Percentiles rank a stretch among this genome's conserved stretches.
Evolutionary conservation across 495 filamentous ascomycete species (phyloP).

Genomic region (Penicillium salamii): DNA sequence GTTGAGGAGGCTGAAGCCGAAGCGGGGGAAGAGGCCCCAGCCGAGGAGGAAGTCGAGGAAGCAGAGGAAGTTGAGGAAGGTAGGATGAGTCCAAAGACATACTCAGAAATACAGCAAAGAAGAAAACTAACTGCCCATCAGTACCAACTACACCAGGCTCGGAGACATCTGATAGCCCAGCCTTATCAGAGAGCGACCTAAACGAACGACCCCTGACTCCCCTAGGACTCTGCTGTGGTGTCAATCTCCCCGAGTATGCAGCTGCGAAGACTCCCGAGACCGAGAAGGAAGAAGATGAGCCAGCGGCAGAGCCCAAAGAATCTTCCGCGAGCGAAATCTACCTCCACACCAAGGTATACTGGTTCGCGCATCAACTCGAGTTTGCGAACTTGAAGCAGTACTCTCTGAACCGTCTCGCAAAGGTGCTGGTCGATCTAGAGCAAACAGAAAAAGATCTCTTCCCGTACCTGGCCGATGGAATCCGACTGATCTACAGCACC

Average conservation of each 20-base stretch:
- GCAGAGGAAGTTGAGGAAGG: background rate
- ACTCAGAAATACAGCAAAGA: too few relatives aligned
- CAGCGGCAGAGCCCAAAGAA: background rate
- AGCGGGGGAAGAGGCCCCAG: background rate
- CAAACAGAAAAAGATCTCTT: background rate
- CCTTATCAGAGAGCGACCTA: background rate
- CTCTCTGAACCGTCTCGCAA: background rate
- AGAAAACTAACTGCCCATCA: too few relatives aligned
- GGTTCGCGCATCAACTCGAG: background rate
- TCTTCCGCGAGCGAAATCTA: background rate
- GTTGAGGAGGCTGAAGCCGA: background rate
- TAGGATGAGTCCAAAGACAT: background rate
- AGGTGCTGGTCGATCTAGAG: background rate
- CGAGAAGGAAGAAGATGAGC: background rate
- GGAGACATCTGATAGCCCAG: background rate
- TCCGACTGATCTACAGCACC: constrained; percentile 2
- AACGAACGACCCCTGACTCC: constrained; percentile 1
- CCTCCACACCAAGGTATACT: constrained; percentile 9
- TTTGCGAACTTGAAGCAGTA: background rate
- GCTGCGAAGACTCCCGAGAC: background rate
- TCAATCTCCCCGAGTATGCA: background rate
- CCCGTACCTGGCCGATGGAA: constrained; percentile 3
- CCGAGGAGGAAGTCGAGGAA: background rate
- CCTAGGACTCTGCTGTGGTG: background rate
- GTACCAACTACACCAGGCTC: background rate